phyloP scores from a whole-genome alignment of 2,329 filamentous ascomycete genomes.

The Camptophora hylomeconis region DNA sequence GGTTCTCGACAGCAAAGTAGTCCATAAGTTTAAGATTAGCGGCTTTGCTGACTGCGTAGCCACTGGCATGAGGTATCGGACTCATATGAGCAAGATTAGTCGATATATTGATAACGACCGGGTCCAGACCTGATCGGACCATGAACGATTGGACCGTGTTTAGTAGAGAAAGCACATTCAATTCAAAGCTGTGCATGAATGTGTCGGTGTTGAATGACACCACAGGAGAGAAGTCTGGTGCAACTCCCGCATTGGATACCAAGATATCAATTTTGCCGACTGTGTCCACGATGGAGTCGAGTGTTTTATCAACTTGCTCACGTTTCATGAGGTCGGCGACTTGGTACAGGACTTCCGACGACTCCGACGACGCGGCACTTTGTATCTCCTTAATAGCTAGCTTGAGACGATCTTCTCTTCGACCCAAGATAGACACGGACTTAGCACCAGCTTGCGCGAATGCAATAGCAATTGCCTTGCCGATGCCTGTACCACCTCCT shows the following conservation, averaged over 20 bases:
- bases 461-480: conserved; percentile 39
- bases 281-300: too few relatives aligned
- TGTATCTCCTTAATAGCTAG: conserved; percentile 8
- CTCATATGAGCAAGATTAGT: conserved; percentile 4
- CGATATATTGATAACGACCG: conserved; percentile 6
- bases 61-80: conserved; percentile 1
- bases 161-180: conserved; percentile 6
- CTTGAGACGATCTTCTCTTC: conserved; percentile 18
- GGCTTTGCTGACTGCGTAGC: conserved; percentile 31
- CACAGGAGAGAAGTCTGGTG: conserved; percentile 3
- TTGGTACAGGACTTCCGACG: too few relatives aligned
- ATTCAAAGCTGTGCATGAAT: conserved; percentile 7
- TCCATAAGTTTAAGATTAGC: conserved; percentile 30
- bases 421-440: conserved; percentile 40
- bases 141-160: conserved; percentile 8
- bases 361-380: too few relatives aligned
- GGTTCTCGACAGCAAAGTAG: conserved; percentile 28
- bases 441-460: conserved; percentile 42
- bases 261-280: conserved; percentile 5
- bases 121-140: background rate
- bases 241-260: conserved; percentile 7
- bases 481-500: conserved; percentile 43
- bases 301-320: too few relatives aligned
- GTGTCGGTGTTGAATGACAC: conserved; percentile 3
- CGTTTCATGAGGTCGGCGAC: too few relatives aligned